phyloP scores from a whole-genome alignment of 306 rosid species.

The Vicia villosa region DNA sequence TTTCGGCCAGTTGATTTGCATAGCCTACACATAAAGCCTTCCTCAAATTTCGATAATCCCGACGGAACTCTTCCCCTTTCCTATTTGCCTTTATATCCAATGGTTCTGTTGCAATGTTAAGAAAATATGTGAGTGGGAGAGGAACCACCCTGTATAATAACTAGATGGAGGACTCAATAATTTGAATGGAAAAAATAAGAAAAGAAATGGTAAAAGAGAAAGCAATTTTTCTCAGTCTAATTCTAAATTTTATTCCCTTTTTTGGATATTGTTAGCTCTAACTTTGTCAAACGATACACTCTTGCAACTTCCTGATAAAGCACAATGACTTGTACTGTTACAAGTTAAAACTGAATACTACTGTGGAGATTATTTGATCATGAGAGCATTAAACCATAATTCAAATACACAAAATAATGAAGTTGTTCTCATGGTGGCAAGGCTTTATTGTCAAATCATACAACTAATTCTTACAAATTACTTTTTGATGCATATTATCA shows the following conservation, averaged over 20 bases:
- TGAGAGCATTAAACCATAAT: background rate
- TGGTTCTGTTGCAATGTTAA: constrained; percentile 50
- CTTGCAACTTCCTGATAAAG: constrained; percentile 18
- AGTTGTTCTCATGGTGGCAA: background rate
- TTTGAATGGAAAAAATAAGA: constrained; percentile 8
- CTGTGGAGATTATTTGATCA: background rate
- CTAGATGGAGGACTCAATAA: constrained; percentile 17
- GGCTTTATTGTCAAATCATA: background rate
- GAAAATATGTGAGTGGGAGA: constrained; percentile 11
- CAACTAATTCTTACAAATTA: constrained; percentile 9
- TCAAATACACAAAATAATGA: background rate
- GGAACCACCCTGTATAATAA: constrained; percentile 10
- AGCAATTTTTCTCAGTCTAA: constrained; percentile 4
- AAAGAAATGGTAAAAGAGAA: background rate
- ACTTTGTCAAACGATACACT: constrained; percentile 14
- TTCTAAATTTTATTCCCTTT: background rate
- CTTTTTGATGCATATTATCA: background rate
- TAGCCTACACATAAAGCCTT: constrained; percentile 87
- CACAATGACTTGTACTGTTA: constrained; percentile 2
- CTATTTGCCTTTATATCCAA: constrained; percentile 58
- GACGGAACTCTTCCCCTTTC: constrained; percentile 52
- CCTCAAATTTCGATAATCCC: constrained; percentile 70
- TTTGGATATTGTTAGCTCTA: background rate
- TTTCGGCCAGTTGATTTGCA: constrained; percentile 96
- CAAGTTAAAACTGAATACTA: background rate